Conservation (phyloP, 2,329 filamentous ascomycete genomes). For the Rhynchosporium agropyri region DNA sequence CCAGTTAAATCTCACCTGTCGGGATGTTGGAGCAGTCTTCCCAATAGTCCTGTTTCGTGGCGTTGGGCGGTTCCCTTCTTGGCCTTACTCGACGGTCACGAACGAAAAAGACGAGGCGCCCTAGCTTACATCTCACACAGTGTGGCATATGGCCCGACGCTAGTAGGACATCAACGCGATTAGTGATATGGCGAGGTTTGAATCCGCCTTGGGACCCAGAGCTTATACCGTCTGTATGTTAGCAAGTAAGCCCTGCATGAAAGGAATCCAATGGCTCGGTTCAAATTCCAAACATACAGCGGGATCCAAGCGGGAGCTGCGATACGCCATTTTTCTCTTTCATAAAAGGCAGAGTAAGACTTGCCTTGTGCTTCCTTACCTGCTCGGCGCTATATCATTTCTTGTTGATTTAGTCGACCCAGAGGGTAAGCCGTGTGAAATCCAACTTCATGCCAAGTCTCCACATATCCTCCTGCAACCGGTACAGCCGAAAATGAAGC, state of each 20-base stretch:
- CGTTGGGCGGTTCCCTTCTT: conserved; percentile 8
- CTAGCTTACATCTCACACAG: neutral
- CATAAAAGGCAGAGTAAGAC: neutral
- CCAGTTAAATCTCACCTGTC: neutral
- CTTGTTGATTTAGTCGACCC: neutral
- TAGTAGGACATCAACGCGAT: neutral
- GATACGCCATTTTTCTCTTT: neutral
- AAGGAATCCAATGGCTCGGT: neutral
- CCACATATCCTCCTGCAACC: neutral
- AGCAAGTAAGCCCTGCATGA: conserved; percentile 4
- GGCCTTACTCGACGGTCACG: neutral
- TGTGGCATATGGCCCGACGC: neutral
- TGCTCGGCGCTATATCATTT: neutral
- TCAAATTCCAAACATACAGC: neutral
- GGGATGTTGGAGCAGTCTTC: neutral
- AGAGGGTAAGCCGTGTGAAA: neutral
- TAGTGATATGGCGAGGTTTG: neutral
- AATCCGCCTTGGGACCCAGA: neutral
- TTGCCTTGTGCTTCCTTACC: neutral
- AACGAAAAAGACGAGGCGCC: neutral
- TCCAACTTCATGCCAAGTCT: conserved; percentile 1
- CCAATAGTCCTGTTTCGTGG: neutral
- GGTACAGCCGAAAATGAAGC: neutral
- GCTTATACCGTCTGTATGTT: neutral
- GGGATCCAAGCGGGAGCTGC: too few relatives aligned